Evolutionary conservation across 2,329 filamentous ascomycete genomes (phyloP).

Genomic region (Nigrospora oryzae): DNA sequence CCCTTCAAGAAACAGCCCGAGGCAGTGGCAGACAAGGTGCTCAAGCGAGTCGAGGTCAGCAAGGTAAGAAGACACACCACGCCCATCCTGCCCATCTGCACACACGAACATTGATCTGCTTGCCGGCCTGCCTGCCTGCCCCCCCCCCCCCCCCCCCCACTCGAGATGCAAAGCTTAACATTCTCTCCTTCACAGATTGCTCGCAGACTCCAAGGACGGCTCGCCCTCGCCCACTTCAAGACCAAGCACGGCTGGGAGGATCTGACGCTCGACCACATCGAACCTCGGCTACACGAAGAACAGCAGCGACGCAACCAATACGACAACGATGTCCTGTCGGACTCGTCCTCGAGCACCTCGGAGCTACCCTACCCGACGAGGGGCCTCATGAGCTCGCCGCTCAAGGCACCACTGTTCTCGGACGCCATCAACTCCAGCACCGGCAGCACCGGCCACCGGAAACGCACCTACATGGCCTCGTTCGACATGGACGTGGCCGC

Average conservation of each 20-base stretch:
- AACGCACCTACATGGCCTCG: constrained; percentile 52
- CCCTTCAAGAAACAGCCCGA: constrained; percentile 56
- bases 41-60: constrained; percentile 66
- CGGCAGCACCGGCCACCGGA: constrained; percentile 56
- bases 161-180: constrained; percentile 6
- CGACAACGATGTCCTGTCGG: constrained; percentile 69
- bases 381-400: constrained; percentile 73
- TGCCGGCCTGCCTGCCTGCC: neutral
- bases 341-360: constrained; percentile 78
- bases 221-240: constrained; percentile 95
- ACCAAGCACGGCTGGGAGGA: constrained; percentile 94
- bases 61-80: constrained; percentile 45
- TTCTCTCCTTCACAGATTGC: constrained; percentile 60
- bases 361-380: constrained; percentile 63
- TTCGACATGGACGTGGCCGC: constrained; percentile 37
- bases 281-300: constrained; percentile 74
- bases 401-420: constrained; percentile 77
- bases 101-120: neutral
- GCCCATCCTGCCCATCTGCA: neutral
- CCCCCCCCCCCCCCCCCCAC: no score
- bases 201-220: constrained; percentile 81
- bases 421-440: constrained; percentile 68
- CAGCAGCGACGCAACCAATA: constrained; percentile 67
- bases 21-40: constrained; percentile 57
- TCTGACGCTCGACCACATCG: constrained; percentile 75